phyloP scores from a whole-genome alignment of 768 basidiomycete genomes.

The Xerocomellus dryophilus region DNA sequence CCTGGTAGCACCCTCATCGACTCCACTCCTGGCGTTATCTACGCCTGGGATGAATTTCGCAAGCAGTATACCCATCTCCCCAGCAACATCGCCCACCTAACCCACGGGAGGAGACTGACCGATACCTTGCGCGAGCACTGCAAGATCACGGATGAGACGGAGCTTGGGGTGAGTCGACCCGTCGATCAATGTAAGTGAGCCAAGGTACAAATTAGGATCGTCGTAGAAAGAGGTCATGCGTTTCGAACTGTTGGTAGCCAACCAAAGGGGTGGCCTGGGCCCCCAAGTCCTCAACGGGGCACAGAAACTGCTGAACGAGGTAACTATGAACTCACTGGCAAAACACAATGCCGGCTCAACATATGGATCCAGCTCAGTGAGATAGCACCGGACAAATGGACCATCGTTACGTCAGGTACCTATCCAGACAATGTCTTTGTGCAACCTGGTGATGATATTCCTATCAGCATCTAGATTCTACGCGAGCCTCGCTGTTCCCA shows the following conservation, averaged over 20 bases:
- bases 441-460: background rate
- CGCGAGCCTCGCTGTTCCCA: slow-evolving; percentile 61
- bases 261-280: slow-evolving; percentile 40
- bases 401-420: slow-evolving; percentile 77
- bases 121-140: slow-evolving; percentile 77
- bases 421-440: background rate
- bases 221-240: slow-evolving; percentile 63
- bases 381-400: slow-evolving; percentile 50
- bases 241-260: slow-evolving; percentile 74
- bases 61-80: slow-evolving; percentile 54
- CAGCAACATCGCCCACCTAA: slow-evolving; percentile 51
- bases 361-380: slow-evolving; percentile 18
- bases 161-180: slow-evolving; percentile 48
- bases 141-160: slow-evolving; percentile 52
- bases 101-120: slow-evolving; percentile 72
- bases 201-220: background rate
- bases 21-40: slow-evolving; percentile 79
- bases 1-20: slow-evolving; percentile 64
- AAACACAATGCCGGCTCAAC: background rate
- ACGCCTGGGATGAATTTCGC: slow-evolving; percentile 72
- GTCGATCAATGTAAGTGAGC: background rate
- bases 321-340: slow-evolving; percentile 22
- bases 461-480: slow-evolving; percentile 68
- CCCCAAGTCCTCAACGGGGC: slow-evolving; percentile 69
- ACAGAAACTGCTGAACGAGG: slow-evolving; percentile 50